Evolutionary conservation across 352 stramenopile species (phyloP).

Genomic region (Blastocystis sp.): DNA sequence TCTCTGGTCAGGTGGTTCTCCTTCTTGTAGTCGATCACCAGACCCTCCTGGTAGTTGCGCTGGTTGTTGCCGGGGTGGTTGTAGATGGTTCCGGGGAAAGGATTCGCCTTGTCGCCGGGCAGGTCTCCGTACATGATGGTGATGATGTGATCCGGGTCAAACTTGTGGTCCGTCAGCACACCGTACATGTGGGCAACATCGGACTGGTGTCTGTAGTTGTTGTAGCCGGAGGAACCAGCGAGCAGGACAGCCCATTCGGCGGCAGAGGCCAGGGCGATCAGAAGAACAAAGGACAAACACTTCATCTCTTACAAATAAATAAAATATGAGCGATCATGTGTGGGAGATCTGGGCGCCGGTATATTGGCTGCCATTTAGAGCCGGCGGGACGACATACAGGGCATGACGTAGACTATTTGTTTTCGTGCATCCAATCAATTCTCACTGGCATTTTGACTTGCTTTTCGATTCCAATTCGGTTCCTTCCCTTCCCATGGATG

Average conservation of each 20-base stretch:
- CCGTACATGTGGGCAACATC: constrained; percentile 51
- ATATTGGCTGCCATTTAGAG: background rate
- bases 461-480: no score
- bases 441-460: no score
- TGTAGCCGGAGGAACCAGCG: constrained; percentile 4
- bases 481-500: no score
- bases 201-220: constrained; percentile 42
- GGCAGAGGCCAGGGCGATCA: constrained; percentile 17
- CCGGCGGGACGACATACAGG: constrained; percentile 19
- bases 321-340: background rate
- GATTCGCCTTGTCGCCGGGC: background rate
- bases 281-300: constrained; percentile 7
- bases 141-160: constrained; percentile 60
- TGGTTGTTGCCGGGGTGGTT: constrained; percentile 42
- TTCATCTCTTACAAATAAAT: constrained; percentile 59
- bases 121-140: constrained; percentile 30
- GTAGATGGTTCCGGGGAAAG: constrained; percentile 48
- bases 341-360: background rate
- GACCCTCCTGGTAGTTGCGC: constrained; percentile 35
- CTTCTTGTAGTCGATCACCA: constrained; percentile 55
- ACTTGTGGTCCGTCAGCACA: background rate
- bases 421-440: no score
- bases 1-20: constrained; percentile 70
- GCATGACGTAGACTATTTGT: background rate
- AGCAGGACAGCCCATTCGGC: constrained; percentile 45